Base-by-base conservation (phyloP, 805 yeast species). In the Nakazawaea holstii region DNA sequence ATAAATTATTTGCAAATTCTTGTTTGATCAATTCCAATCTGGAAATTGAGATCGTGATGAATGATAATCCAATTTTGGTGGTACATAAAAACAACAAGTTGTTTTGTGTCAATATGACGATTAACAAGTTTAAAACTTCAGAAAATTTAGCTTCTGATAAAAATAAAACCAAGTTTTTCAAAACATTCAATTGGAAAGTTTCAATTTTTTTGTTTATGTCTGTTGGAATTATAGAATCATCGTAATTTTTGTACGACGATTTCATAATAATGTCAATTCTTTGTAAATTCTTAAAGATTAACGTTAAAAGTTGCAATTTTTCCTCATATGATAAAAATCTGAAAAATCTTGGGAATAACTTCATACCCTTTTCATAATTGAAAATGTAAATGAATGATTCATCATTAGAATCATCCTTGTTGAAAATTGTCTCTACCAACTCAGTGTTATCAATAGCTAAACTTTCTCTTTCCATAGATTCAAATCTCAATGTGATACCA, bases 21-120 rank as follows among this genome's bases (percentile, higher is more conserved):
- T 95, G 97, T 59, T 84, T 84, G 59, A 92, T 85, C 58, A 91
- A 77, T 64, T 92, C 97, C 31, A 96, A 92, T 58, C 97, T 80
- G 4, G 97, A 88, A 49, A 91, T 80, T 52, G 92, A 71, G n/a
- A 95, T 87, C 0, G 97, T 92, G 46, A 92, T 76, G 48, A 92
- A 72, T 10, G 96, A 84, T 56, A 90, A 77, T 17, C 98, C 97
- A 54, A 88, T 77, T 65, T 86, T 87, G 39, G 84, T 77, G 4
- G 84, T 77, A 4, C 79, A 70, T n/a, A 80, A 74, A 79, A 87
- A 62, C 8, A 86, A 74, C 32, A 84, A 80, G 56, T 83, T 83
- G 60, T 86, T 84, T 58, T 80, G 83, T 49, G 79, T 81, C 46
- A 87, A 77, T 56, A 89, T 66, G 43, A 82, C 79, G 44, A 84